Evolutionary conservation across 2,329 filamentous ascomycete species (phyloP).

Genomic region (Phoma sp.): DNA sequence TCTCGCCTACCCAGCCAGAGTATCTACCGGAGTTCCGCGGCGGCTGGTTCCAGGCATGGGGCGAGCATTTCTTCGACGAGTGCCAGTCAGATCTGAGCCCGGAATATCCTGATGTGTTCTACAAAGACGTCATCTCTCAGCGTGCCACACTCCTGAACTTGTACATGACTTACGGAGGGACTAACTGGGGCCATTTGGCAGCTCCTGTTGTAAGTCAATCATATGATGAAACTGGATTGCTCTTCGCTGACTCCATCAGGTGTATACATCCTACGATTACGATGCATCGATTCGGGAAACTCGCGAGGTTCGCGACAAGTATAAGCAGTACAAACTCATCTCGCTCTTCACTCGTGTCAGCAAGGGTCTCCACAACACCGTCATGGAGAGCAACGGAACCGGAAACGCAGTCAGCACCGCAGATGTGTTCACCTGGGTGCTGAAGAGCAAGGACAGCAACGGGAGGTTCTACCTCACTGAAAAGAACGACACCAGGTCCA

Average conservation of each 20-base stretch:
- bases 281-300: conserved; percentile 61
- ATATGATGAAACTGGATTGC: neutral
- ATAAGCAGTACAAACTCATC: conserved; percentile 62
- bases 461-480: conserved; percentile 60
- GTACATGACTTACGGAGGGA: conserved; percentile 63
- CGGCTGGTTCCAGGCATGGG: conserved; percentile 62
- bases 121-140: conserved; percentile 63
- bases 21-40: conserved; percentile 62
- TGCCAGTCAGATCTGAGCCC: conserved; percentile 55
- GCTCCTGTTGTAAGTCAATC: conserved; percentile 36
- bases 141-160: conserved; percentile 57
- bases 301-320: conserved; percentile 59
- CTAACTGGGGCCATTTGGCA: conserved; percentile 61
- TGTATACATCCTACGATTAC: conserved; percentile 58
- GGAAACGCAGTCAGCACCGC: conserved; percentile 51
- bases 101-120: conserved; percentile 62
- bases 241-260: conserved; percentile 25
- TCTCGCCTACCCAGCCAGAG: conserved; percentile 60
- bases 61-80: conserved; percentile 59
- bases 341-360: conserved; percentile 62
- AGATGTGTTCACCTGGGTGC: conserved; percentile 58
- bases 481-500: conserved; percentile 55
- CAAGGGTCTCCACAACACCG: conserved; percentile 57
- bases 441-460: conserved; percentile 58
- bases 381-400: conserved; percentile 63